Evolutionary conservation across 257 asterid species (phyloP), one percentile per base, ranked within the genome.

Genomic region (Ajuga chamaepitys): DNA sequence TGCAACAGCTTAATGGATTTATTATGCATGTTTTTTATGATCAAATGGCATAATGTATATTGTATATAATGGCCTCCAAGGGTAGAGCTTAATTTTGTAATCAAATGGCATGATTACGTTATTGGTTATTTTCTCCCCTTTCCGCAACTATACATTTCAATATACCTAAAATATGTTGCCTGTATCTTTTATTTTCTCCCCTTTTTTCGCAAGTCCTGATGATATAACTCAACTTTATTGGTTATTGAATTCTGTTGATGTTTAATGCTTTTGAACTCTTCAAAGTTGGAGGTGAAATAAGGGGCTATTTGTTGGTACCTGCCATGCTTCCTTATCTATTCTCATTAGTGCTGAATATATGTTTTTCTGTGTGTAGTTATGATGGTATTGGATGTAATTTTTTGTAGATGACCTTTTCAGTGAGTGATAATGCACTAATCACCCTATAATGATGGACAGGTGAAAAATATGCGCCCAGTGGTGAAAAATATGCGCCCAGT

Each of bases 361-460:
- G 5, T 56, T 9, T 67, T 53, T 24, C 26, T 50, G n/a, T n/a
- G n/a, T n/a, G n/a, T n/a, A n/a, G n/a, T n/a, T n/a, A n/a, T n/a
- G n/a, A n/a, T n/a, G n/a, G n/a, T n/a, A n/a, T n/a, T n/a, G n/a
- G n/a, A n/a, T n/a, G n/a, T n/a, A n/a, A n/a, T n/a, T n/a, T n/a
- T 21, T 3, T 58, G 40, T 45, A 45, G 41, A 7, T 37, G 58
- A 51, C 30, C 57, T 61, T 64, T 69, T 22, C 37, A 26, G 57
- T 37, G 47, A 58, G 68, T 9, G 22, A 30, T 46, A 41, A 14
- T 9, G 13, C 42, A 65, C 75, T 66, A 63, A 70, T 51, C 58
- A 37, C 73, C 47, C 34, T 75, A 37, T 53, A 76, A 53, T 59
- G 42, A 57, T 79, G 64, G 67, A 64, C 95, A 91, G 98, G 95